phyloP scores from a whole-genome alignment of 495 filamentous ascomycete species.

The Xylaria palmicola region DNA sequence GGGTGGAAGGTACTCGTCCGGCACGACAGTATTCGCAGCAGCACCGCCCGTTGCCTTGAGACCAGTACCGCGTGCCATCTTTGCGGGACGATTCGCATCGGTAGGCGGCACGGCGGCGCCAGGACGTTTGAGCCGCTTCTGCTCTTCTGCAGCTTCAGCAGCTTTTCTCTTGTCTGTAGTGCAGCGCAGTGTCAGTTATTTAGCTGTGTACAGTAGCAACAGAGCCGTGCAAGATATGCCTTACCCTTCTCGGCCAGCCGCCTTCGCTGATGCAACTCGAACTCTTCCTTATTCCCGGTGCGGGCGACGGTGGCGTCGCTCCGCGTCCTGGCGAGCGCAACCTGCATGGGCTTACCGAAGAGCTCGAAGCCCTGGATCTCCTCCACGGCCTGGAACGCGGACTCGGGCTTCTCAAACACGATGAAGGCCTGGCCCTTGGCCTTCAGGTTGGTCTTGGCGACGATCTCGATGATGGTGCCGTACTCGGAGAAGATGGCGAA shows the following conservation, averaged over 20 bases:
- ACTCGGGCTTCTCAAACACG: slow-evolving; percentile 78
- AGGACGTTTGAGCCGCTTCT: slow-evolving; percentile 78
- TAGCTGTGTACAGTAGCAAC: neutral
- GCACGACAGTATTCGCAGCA: slow-evolving; percentile 71
- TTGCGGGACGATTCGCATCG: slow-evolving; percentile 62
- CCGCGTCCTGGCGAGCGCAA: slow-evolving; percentile 79
- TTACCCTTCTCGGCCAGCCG: slow-evolving; percentile 88
- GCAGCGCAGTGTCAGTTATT: neutral
- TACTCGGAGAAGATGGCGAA: slow-evolving; percentile 83
- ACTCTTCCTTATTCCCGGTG: slow-evolving; percentile 71
- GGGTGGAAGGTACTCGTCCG: slow-evolving; percentile 94
- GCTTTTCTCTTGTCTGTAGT: slow-evolving; percentile 85
- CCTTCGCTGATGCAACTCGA: slow-evolving; percentile 84
- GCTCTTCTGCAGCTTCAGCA: slow-evolving; percentile 73
- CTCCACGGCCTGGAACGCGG: slow-evolving; percentile 77
- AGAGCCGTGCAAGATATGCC: slow-evolving; percentile 11
- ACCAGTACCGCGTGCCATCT: slow-evolving; percentile 71
- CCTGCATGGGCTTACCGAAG: slow-evolving; percentile 87
- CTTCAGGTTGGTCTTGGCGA: slow-evolving; percentile 88
- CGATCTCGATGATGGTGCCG: slow-evolving; percentile 84
- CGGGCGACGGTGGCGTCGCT: slow-evolving; percentile 84
- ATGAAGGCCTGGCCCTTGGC: slow-evolving; percentile 96
- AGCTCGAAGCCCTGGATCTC: slow-evolving; percentile 93
- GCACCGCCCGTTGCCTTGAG: slow-evolving; percentile 75
- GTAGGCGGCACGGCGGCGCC: slow-evolving; percentile 47